Evolutionary conservation across 1,284 basidiomycete genomes (phyloP).

Genomic region (Leccinum huronense): DNA sequence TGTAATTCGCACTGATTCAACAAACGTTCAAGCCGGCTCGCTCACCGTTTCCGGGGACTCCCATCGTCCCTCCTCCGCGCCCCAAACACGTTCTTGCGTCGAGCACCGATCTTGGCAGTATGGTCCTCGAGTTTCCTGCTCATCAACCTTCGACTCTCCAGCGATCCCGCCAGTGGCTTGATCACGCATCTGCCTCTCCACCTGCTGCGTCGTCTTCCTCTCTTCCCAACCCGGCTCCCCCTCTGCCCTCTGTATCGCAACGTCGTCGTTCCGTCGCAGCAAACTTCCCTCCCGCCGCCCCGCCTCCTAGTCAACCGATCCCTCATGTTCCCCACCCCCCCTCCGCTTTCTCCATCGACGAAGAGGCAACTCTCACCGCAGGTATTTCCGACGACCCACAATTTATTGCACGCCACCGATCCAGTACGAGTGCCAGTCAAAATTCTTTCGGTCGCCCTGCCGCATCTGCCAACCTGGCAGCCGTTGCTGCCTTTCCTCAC

Average conservation of each 20-base stretch:
- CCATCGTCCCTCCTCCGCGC: neutral
- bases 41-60: conserved; percentile 14
- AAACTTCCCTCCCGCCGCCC: conserved; percentile 60
- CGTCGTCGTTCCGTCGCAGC: conserved; percentile 67
- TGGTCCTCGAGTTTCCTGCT: conserved; percentile 57
- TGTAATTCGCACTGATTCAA: conserved; percentile 21
- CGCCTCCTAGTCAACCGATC: conserved; percentile 74
- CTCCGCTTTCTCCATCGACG: conserved; percentile 29
- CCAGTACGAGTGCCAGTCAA: conserved; percentile 36
- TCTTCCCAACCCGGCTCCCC: conserved; percentile 38
- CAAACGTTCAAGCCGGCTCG: conserved; percentile 9
- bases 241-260: conserved; percentile 37
- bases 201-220: conserved; percentile 37
- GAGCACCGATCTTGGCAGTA: conserved; percentile 26
- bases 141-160: conserved; percentile 41
- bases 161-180: conserved; percentile 51
- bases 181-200: conserved; percentile 32
- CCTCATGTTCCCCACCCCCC: conserved; percentile 50
- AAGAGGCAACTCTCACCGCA: conserved; percentile 15
- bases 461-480: conserved; percentile 54
- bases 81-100: neutral
- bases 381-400: conserved; percentile 21
- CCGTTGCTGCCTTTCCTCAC: conserved; percentile 61
- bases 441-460: conserved; percentile 47
- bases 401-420: conserved; percentile 26